phyloP scores from a whole-genome alignment of 495 filamentous ascomycete species.

The Xylaria curta region DNA sequence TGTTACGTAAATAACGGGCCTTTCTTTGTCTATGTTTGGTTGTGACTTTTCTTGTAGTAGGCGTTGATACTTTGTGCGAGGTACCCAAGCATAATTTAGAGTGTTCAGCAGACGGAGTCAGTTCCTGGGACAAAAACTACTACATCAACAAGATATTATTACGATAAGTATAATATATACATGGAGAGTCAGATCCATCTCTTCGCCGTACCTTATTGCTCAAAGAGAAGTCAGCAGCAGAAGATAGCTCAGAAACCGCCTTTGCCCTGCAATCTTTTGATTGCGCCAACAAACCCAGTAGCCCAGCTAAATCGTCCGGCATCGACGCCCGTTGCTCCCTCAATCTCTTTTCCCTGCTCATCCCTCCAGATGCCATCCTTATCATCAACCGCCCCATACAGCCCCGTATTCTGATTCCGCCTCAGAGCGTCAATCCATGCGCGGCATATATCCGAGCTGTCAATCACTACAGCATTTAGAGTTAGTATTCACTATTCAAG shows the following conservation, averaged over 20 bases:
- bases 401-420: slow-evolving; percentile 73
- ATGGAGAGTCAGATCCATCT: neutral
- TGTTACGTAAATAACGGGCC: neutral
- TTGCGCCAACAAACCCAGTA: slow-evolving; percentile 66
- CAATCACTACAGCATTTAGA: slow-evolving; percentile 60
- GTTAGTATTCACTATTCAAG: neutral
- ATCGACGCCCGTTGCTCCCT: slow-evolving; percentile 65
- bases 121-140: too few relatives aligned
- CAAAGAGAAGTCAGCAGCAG: neutral
- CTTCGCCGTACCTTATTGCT: too few relatives aligned
- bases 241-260: slow-evolving; percentile 58
- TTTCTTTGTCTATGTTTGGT: neutral
- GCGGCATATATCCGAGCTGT: slow-evolving; percentile 63
- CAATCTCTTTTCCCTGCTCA: slow-evolving; percentile 57
- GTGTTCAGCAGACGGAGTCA: too few relatives aligned
- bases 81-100: too few relatives aligned
- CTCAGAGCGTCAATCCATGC: slow-evolving; percentile 67
- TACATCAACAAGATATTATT: too few relatives aligned
- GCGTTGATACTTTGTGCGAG: neutral
- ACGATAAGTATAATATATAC: too few relatives aligned
- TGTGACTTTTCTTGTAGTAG: too few relatives aligned
- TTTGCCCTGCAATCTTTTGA: slow-evolving; percentile 65
- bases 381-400: slow-evolving; percentile 62
- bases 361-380: slow-evolving; percentile 70
- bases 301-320: slow-evolving; percentile 66